A percentile compares a stretch with the other conserved stretches of the same genome.
phyloP scores from a whole-genome alignment of 2,329 filamentous ascomycete genomes.

The Cladosporium sp. region DNA sequence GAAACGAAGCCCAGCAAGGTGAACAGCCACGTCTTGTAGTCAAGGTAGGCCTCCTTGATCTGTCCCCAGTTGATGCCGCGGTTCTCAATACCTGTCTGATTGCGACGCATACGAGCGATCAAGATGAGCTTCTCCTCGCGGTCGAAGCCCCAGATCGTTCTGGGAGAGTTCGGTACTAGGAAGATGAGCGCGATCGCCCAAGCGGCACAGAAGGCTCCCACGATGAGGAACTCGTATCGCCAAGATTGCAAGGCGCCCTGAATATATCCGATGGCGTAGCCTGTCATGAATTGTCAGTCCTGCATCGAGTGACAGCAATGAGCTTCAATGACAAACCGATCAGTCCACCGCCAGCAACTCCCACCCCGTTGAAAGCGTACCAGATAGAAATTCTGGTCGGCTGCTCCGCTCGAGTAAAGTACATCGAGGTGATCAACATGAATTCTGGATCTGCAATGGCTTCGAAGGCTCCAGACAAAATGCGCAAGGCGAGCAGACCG shows the following conservation, averaged over 20 bases:
- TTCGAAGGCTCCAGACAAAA: conserved; percentile 65
- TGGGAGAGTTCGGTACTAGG: conserved; percentile 62
- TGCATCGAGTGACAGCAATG: background rate
- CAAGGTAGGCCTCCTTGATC: conserved; percentile 51
- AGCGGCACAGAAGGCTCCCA: conserved; percentile 41
- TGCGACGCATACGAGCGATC: conserved; percentile 48
- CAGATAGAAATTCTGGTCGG: conserved; percentile 15
- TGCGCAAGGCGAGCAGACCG: conserved; percentile 56
- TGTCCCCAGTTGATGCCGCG: conserved; percentile 50
- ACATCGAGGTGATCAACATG: conserved; percentile 17
- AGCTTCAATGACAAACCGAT: conserved; percentile 30
- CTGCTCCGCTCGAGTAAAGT: conserved; percentile 17
- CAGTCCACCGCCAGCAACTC: conserved; percentile 34
- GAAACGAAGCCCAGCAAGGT: conserved; percentile 43
- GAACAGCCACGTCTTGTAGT: conserved; percentile 59
- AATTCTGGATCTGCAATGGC: conserved; percentile 53
- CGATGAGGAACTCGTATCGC: conserved; percentile 52
- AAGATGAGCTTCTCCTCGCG: conserved; percentile 55
- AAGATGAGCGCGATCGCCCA: conserved; percentile 50
- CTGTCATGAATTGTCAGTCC: conserved; percentile 16
- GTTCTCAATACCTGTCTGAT: conserved; percentile 39
- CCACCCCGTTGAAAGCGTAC: conserved; percentile 25
- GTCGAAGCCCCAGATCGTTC: conserved; percentile 52
- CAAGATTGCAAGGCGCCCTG: conserved; percentile 54
- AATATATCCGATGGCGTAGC: conserved; percentile 52